Evolutionary conservation across 176 grass and related monocot genomes (phyloP), one percentile per base, ranked within the genome.

Genomic region (Rhipidocladum racemiflorum): DNA sequence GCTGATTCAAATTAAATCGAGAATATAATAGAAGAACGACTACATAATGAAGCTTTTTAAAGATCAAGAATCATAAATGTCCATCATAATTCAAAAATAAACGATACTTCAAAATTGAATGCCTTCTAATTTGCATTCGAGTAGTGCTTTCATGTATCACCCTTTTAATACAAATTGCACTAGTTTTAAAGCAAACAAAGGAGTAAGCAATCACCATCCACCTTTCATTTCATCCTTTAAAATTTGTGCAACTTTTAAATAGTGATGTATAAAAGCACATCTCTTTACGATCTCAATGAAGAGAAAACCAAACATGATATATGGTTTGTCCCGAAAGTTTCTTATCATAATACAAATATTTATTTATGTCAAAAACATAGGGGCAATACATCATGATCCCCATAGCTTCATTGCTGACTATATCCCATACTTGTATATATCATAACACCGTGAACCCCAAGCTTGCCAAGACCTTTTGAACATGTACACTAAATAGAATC

Each of bases 381-480:
- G 59, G 64, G 29, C 49, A 53, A 43, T 84, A 61, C 78, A 89
- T 89, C 35, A 45, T 79, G 65, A 38, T 36, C 24, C 6, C 11
- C 30, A n/a, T 81, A 72, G 72, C 46, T 50, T 48, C 36, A 66
- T 66, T 68, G 27, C 59, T 49, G 54, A 85, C 21, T 63, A 69
- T 54, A 86, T 72, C 38, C 29, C 48, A 73, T 55, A 72, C 35
- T 48, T 72, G 39, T 68, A 86, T 72, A 54, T 44, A 70, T 68
- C 64, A 40, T 50, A 67, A 23, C 12, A 77, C 72, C 23, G 6
- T 49, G 34, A 36, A 60, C 24, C 9, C 78, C 72, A 72, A 78
- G 72, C 40, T 66, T 49, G 49, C 79, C 84, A 86, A 74, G 66
- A 74, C 59, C 79, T 83, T 86, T 60, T 60, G 74, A 83, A 79